Evolutionary conservation across 2,329 filamentous ascomycete genomes (phyloP), one percentile per base, ranked within the genome.

Genomic region (Macrophomina phaseolina): DNA sequence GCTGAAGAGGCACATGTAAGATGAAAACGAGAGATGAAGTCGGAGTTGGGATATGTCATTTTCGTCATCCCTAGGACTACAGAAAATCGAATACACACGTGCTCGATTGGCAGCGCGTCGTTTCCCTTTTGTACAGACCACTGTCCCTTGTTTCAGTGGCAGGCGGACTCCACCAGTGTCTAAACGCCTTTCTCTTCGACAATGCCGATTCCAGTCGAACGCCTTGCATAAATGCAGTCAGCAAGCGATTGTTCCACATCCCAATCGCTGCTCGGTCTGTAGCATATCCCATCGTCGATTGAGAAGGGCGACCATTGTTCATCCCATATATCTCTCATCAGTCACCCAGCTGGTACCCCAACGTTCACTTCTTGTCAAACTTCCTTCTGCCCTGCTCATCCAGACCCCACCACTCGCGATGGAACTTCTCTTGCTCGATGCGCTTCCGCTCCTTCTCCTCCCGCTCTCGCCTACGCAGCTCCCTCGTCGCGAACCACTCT

Each of bases 401-500:
- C 67, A 81, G 62, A 62, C 76, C 81, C 83, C 83, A 85, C 82
- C 82, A 85, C 71, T 85, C 82, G 70, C 79, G 77, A 71, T 84
- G 82, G 63, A 82, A 81, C 71, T 77, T 79, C 72, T 82, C 79
- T 67, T 80, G 76, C 71, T 80, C 73, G 68, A 73, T 71, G 69
- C 81, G 79, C 72, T 79, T 77, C 68, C 74, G 70, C 70, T 81
- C 82, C 69, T 82, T 80, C 69, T 85, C 84, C 78, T 93, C 89
- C 45, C 89, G 82, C 78, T 90, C 88, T 67, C 82, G 82, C 72
- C 89, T 86, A 66, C 94, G 85, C 81, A 93, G 87, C 72, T 92
- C 84, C 62, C 92, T 86, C 70, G 87, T 85, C 62, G 89, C 87
- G 78, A 98, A 98, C 95, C 95, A 99, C 77, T 98, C 93, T 79